A percentile compares a stretch with the other conserved stretches of the same genome.
Conservation (phyloP, 2,329 filamentous ascomycete species). For the Calonectria pseudoturangicola region DNA sequence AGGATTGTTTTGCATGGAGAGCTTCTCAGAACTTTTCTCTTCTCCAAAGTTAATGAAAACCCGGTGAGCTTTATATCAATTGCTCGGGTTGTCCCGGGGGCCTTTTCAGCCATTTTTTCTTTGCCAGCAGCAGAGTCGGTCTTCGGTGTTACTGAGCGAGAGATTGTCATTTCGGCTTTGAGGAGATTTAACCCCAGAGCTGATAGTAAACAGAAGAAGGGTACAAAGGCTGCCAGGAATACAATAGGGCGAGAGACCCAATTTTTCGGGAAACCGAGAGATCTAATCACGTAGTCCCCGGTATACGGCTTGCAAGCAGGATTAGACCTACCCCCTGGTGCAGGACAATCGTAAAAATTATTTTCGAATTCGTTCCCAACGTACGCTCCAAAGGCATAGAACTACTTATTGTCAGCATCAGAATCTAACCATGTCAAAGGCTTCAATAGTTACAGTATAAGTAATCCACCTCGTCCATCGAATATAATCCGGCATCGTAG, state of each 20-base stretch:
- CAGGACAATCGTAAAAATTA: slow-evolving; percentile 83
- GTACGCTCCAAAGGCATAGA: slow-evolving; percentile 82
- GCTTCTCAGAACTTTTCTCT: slow-evolving; percentile 70
- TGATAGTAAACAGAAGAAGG: background rate
- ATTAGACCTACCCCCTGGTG: slow-evolving; percentile 73
- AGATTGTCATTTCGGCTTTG: background rate
- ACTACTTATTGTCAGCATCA: slow-evolving; percentile 61
- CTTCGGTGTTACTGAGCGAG: background rate
- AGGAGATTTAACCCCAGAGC: background rate
- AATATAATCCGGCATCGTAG: slow-evolving; percentile 83
- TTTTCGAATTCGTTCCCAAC: slow-evolving; percentile 82
- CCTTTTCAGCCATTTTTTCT: background rate
- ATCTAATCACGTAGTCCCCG: slow-evolving; percentile 79
- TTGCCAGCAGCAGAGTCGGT: background rate
- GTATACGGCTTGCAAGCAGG: slow-evolving; percentile 80
- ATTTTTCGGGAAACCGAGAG: slow-evolving; percentile 78
- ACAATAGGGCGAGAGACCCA: slow-evolving; percentile 66
- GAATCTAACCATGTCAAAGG: slow-evolving; percentile 12
- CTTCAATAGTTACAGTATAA: slow-evolving; percentile 65
- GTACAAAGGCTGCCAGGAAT: background rate
- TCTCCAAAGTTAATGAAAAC: slow-evolving; percentile 78
- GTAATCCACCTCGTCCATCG: slow-evolving; percentile 82
- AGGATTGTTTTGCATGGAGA: slow-evolving; percentile 57
- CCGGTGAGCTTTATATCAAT: slow-evolving; percentile 73
- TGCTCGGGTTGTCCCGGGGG: background rate